Base-by-base conservation (phyloP, 2,329 filamentous ascomycete species). In the Fusarium sp. region DNA sequence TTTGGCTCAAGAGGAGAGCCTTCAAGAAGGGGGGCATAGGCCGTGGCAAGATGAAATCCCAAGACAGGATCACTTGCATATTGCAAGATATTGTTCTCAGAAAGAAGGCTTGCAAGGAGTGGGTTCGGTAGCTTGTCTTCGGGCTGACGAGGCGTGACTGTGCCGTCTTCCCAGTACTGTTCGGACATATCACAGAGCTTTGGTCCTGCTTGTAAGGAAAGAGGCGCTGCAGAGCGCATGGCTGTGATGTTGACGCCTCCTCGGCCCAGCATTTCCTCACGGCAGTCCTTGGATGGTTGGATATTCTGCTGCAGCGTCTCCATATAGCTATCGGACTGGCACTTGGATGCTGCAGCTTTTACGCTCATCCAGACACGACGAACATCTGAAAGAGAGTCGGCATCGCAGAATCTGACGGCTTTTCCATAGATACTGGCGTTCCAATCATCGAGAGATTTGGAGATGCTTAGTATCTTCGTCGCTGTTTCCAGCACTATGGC, bases 21-120 rank as follows among this genome's bases (percentile, higher is more conserved):
- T 6, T 80, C 72, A 1, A 77, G 68, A 3, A 85, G 75, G 0
- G 78, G 71, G 4, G 80, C 78, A 60, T 80, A 82, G 4, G 82
- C 84, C 2, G 81, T 77, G 4, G 85, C 84, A n/a, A 90, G 79
- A 74, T 90, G 88, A 59, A 86, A 91, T 2, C 87, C 84, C 8
- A 84, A 70, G 1, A 88, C 64, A 1, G 88, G 88, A 61, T 89
- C 80, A 6, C 80, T 81, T 7, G 78, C 80, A 70, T 85, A 84
- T 60, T 86, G 83, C 28, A 89, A 75, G 4, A 77, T 64, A 3
- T 78, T 76, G n/a, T 74, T 63, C 6, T 74, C 63, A 0, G 78
- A 80, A 5, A 83, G 59, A 0, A 78, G n/a, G 63, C 70, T 24
- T 4, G 80, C 77, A 55, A 85, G 82, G 38, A 84, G 74, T 38